These are phyloP conservation scores for Rhynchospora tenuis DNA, from an alignment of 176 grass and related monocot species.

Conservation along the genomic window DNA sequence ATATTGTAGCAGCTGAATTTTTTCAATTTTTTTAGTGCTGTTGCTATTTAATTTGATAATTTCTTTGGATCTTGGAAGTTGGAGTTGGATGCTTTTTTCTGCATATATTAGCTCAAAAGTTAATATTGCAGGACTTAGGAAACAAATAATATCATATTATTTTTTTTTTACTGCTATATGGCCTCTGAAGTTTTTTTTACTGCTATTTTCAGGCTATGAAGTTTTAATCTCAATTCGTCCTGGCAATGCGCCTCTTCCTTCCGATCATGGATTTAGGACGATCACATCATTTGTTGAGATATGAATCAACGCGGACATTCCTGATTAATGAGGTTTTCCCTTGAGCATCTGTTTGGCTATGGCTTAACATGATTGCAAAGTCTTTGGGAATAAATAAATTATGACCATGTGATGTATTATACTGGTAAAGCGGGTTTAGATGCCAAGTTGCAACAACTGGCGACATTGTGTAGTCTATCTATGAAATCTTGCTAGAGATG, in stretches of 20 bases:
- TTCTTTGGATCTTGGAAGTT: background rate
- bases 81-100: background rate
- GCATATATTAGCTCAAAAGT: background rate
- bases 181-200: background rate
- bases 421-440: background rate
- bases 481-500: background rate
- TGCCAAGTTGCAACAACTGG: background rate
- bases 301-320: background rate
- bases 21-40: background rate
- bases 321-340: background rate
- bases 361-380: background rate
- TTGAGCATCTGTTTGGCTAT: background rate
- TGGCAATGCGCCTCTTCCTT: conserved; percentile 37
- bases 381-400: background rate
- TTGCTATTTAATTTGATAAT: background rate
- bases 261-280: conserved; percentile 40
- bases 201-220: conserved; percentile 31
- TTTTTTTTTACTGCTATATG: background rate
- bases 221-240: conserved; percentile 37
- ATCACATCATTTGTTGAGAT: conserved; percentile 39
- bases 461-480: background rate
- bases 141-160: background rate
- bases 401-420: background rate
- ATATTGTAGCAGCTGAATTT: background rate
- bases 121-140: background rate